Conservation (phyloP, 2,329 filamentous ascomycete genomes). For the Chrysosporium keratinophilum region DNA sequence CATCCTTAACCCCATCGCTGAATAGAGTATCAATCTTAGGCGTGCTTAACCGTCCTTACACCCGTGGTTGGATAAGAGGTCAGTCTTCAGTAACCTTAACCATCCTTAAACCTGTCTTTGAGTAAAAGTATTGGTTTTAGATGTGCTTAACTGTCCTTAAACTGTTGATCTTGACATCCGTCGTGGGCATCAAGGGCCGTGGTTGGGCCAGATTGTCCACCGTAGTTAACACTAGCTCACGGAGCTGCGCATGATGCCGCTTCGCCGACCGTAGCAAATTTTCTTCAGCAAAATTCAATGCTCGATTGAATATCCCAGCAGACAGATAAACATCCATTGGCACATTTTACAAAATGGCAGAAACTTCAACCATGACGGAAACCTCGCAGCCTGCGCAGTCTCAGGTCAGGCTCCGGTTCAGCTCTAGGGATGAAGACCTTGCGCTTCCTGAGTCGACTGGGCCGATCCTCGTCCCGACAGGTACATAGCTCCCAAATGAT, state of each 20-base stretch:
- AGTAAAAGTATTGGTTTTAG: too few species aligned
- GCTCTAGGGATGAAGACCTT: conserved; percentile 44
- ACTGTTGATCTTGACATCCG: too few species aligned
- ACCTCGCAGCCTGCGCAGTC: conserved; percentile 22
- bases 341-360: not conserved
- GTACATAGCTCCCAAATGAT: conserved; percentile 28
- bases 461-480: conserved; percentile 48
- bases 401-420: conserved; percentile 48
- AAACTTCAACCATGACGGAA: not conserved
- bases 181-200: too few species aligned
- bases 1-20: too few species aligned
- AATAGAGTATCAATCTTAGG: too few species aligned
- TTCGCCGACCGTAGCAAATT: conserved; percentile 32
- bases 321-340: not conserved
- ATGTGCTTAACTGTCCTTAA: too few species aligned
- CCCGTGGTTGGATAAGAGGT: too few species aligned
- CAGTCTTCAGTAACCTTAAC: too few species aligned
- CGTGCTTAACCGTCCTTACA: too few species aligned
- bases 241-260: conserved; percentile 31
- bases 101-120: too few species aligned
- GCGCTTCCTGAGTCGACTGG: conserved; percentile 45
- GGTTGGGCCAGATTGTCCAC: not conserved
- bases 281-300: conserved; percentile 16
- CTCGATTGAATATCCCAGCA: not conserved
- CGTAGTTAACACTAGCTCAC: not conserved